Conservation (phyloP, 2,329 filamentous ascomycete species). For the Thyridium curvatum region DNA sequence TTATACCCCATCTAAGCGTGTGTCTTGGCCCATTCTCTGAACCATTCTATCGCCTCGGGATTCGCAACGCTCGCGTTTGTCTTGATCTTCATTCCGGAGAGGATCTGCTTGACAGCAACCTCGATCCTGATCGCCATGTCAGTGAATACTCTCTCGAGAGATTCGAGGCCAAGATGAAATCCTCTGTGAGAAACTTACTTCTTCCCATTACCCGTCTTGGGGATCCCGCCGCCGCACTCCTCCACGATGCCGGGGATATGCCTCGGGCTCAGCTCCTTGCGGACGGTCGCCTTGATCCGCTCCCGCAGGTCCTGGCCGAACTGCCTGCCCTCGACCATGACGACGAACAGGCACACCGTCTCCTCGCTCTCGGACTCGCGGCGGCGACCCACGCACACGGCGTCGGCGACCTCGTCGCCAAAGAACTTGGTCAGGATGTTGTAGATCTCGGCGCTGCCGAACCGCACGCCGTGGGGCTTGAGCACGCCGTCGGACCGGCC, state of each 20-base stretch:
- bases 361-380: conserved; percentile 70
- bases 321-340: conserved; percentile 54
- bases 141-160: conserved; percentile 5
- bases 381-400: conserved; percentile 77
- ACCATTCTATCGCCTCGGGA: conserved; percentile 82
- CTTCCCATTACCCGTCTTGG: conserved; percentile 90
- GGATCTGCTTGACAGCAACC: conserved; percentile 91
- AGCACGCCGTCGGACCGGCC: conserved; percentile 88
- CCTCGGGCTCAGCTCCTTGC: conserved; percentile 74
- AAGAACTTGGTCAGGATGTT: conserved; percentile 88
- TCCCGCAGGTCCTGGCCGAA: conserved; percentile 56
- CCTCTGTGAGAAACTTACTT: conserved; percentile 59
- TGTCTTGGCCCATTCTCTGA: conserved; percentile 65
- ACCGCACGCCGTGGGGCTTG: conserved; percentile 86
- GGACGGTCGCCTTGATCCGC: conserved; percentile 62
- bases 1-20: conserved; percentile 26
- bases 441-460: conserved; percentile 93
- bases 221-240: conserved; percentile 73
- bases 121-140: conserved; percentile 62
- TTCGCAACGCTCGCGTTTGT: conserved; percentile 93
- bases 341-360: conserved; percentile 82
- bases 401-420: conserved; percentile 70
- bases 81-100: conserved; percentile 81
- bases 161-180: too few relatives aligned
- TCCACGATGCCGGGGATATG: conserved; percentile 85